Base-by-base conservation (phyloP, 441 rosid genomes). In the Manihot esculenta region DNA sequence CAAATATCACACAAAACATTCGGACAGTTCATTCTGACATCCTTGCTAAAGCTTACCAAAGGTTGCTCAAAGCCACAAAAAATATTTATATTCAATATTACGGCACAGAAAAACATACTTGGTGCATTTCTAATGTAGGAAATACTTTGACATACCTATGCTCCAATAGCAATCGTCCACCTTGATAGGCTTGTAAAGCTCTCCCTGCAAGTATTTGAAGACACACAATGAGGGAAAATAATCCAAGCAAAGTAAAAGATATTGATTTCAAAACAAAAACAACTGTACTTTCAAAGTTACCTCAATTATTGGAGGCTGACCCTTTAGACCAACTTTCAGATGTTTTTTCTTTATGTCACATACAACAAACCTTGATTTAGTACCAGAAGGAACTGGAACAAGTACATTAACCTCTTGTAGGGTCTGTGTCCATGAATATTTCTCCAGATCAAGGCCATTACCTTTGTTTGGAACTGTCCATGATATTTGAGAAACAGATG, bases 161-260 rank as follows among this genome's bases (percentile, higher is more conserved):
- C 96, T 92, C 99, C 99, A 95, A 70, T 88, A 93, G 72, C 92
- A 87, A 75, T 95, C 98, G 78, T 91, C 97, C 64, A 89, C 92
- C 79, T 86, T 95, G 74, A 95, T 77, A 72, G 82, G 64, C 63
- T 86, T 85, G 77, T 74, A 80, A 41, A 88, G 92, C 55, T 91
- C 97, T 49, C 97, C 99, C 99, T 93, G 79, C 27, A 78, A 76
- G 58, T 4, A 77, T 59, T 10, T 33, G 50, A 68, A 67, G 4
- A 27, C 68, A 60, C 13, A 62, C 21, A 62, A 38, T 35, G 33
- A 18, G 23, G 5, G n/a, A 68, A 15, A 55, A 10, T 45, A 1
- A 20, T 9, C 26, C 41, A 44, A 17, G 24, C 21, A 58, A 27
- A 27, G 12, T 54, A 56, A 3, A 64, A 48, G 51, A 44, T 11